Percentiles rank a stretch among this genome's conserved stretches.
Conservation (phyloP, 306 rosid species). For the Vicia faba region DNA sequence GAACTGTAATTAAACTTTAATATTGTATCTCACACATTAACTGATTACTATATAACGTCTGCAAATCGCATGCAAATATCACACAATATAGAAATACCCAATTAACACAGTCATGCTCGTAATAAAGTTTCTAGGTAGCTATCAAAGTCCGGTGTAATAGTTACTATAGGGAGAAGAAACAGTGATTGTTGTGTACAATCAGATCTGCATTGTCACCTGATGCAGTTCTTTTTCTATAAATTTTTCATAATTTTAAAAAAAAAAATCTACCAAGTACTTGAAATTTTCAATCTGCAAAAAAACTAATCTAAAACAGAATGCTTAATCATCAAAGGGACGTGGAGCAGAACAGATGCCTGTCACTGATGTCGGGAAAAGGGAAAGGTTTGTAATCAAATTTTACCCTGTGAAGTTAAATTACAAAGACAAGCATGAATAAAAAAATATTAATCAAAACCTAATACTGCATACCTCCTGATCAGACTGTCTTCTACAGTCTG, state of each 20-base stretch:
- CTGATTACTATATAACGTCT: slow-evolving; percentile 14
- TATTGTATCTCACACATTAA: slow-evolving; percentile 17
- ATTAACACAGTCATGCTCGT: slow-evolving; percentile 24
- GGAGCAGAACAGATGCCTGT: slow-evolving; percentile 28
- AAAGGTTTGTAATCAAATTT: slow-evolving; percentile 15
- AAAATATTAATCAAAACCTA: background rate
- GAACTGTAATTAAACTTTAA: slow-evolving; percentile 17
- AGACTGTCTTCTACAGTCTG: slow-evolving; percentile 66
- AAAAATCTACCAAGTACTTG: slow-evolving; percentile 4
- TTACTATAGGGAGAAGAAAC: slow-evolving; percentile 15
- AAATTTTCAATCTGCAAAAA: slow-evolving; percentile 33
- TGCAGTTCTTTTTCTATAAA: slow-evolving; percentile 18
- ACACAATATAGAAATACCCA: slow-evolving; percentile 24
- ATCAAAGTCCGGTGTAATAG: slow-evolving; percentile 17
- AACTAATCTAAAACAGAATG: slow-evolving; percentile 27
- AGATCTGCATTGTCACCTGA: slow-evolving; percentile 15
- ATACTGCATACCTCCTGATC: slow-evolving; percentile 73
- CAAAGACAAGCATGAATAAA: slow-evolving; percentile 24
- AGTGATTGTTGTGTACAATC: slow-evolving; percentile 6
- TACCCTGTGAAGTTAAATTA: slow-evolving; percentile 4
- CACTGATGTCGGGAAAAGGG: slow-evolving; percentile 19
- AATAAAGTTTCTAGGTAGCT: slow-evolving; percentile 26
- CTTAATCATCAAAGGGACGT: slow-evolving; percentile 8
- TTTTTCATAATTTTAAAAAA: background rate
- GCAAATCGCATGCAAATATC: slow-evolving; percentile 23